Evolutionary conservation across 2,329 filamentous ascomycete genomes (phyloP), one percentile per base, ranked within the genome.

Genomic region (Trichoderma harzianum): DNA sequence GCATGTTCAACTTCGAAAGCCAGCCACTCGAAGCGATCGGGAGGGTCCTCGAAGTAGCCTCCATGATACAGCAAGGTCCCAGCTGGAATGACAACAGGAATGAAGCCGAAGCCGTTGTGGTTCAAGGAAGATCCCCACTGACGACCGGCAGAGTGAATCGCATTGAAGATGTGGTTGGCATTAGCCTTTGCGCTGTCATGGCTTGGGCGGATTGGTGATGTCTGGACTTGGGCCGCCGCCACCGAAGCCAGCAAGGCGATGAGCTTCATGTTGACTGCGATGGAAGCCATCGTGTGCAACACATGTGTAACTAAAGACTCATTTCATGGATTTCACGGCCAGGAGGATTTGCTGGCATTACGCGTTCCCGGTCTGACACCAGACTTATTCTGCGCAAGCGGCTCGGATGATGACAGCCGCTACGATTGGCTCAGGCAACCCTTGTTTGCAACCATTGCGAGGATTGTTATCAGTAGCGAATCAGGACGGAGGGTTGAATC

Each of bases 1-100:
- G 92, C 90, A 79, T 94, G 92, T 76, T 94, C 92, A 4, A 91
- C 86, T 78, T 94, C 92, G 76, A 94, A 94, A 0, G 92, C 92
- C 1, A 94, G 83, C 91, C 92, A 94, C 76, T 94, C 90, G 3
- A 85, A 86, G 0, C 84, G 86, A 3, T 80, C 79, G 0, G 92
- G 85, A 0, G 84, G 82, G 1, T 85, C 79, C 0, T 82, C 75
- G 0, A 76, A 78, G 10, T 74, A 75, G 0, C 85, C 86, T 14
- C 92, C 92, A 77, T 94, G 92, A 76, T 93, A 93, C 11, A 94
- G 79, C 43, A 90, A 81, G 0, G 89, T 91, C 3, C 89, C 91
- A 21, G 83, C 82, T 0, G 92, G 91, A 0, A 94, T 85, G 0
- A 85, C 86, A 1, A 87, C 91, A 0, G 91, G 84, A 76, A 93